Percentiles rank a stretch among this genome's conserved stretches.
phyloP scores from a whole-genome alignment of 108 stramenopile species.

The Epithemia pelagica region DNA sequence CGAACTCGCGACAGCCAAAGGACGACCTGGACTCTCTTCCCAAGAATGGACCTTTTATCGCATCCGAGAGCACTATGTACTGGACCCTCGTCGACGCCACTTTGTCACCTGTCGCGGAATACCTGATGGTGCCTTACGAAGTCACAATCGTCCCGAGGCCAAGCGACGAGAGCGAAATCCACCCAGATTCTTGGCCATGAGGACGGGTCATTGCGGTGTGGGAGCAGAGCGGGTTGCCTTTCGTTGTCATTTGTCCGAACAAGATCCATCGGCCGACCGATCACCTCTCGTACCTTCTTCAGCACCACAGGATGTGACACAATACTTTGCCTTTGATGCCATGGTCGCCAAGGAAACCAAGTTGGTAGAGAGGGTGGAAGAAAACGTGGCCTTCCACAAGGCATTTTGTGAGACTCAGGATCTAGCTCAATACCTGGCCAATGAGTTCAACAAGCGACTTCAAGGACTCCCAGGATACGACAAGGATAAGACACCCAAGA shows the following conservation, averaged over 20 bases:
- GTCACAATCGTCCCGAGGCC: no score
- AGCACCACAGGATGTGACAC: no score
- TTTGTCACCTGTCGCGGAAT: no score
- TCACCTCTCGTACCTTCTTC: no score
- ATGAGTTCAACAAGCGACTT: conserved; percentile 38
- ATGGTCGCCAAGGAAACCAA: conserved; percentile 52
- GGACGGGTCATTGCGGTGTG: conserved; percentile 30
- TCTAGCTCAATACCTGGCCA: conserved; percentile 28
- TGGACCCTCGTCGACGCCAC: no score
- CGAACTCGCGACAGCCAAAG: no score
- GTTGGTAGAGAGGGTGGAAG: conserved; percentile 31
- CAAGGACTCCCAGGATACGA: conserved; percentile 23
- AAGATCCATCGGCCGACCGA: conserved; percentile 20
- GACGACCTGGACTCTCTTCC: no score
- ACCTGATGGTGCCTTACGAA: no score
- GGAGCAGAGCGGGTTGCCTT: conserved; percentile 47
- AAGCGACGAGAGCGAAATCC: no score
- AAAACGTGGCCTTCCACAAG: conserved; percentile 30
- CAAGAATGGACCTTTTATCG: no score
- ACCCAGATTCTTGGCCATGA: no score
- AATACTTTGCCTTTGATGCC: conserved; percentile 15
- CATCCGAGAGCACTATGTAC: no score
- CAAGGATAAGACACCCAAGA: conserved; percentile 23
- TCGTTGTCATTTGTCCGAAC: conserved; percentile 32
- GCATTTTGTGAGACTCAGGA: conserved; percentile 40